Evolutionary conservation across 768 basidiomycete genomes (phyloP), one percentile per base, ranked within the genome.

Genomic region (Mycena pura): DNA sequence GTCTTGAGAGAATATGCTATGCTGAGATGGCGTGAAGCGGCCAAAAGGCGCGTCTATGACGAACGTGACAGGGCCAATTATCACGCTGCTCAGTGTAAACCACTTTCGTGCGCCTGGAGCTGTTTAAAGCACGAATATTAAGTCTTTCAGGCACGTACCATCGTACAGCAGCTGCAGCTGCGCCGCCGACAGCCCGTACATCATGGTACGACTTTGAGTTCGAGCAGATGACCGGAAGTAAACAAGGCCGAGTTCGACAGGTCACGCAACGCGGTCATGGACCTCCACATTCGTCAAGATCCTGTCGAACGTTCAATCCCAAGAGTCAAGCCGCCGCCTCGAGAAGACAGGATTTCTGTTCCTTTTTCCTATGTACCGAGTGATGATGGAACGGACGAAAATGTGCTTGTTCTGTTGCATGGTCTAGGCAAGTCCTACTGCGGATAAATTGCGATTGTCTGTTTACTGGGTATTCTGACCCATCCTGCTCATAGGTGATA

Each of bases 341-440:
- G 75, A 36, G 63, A 73, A 6, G 71, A 77, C 14, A 72, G 70
- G 17, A 79, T 90, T 41, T 76, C 84, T 2, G 80, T 84, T 17
- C 82, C 83, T 19, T 92, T 90, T 73, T 77, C 76, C 3, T 96
- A 95, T 72, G 62, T 77, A 6, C 80, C 92, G 14, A 93, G 92
- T 61, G 82, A 87, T 60, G 92, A 95, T 72, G 92, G 92, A 41
- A 89, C 86, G 9, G 93, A 96, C 66, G 90, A 93, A 72, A 96
- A 96, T 72, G 74, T 96, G 17, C 75, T 96, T 22, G 81, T 96
- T 60, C 80, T 96, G 29, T 77, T 96, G 8, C 95, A 96, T 63
- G 95, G 95, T 0, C 83, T 96, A 24, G 94, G 94, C 93, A 63
- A 56, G 83, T 71, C 17, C 41, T 40, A 32, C 27, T 27, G n/a